Evolutionary conservation across 1,284 basidiomycete species (phyloP), one percentile per base, ranked within the genome.

Genomic region (Puccinia polysora): DNA sequence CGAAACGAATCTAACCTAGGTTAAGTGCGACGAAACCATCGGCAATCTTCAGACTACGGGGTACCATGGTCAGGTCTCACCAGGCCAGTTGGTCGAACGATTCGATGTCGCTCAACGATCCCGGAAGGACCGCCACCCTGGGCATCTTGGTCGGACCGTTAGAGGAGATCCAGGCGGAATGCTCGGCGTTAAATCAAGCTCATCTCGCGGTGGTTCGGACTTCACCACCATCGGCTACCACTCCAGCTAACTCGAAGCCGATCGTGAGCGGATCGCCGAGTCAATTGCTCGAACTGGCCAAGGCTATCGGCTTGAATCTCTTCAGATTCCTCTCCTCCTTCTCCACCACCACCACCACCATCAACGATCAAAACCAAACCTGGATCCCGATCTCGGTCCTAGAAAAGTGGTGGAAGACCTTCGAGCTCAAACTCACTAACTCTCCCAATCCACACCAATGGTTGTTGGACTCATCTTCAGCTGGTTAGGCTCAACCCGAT

Each of bases 21-120:
- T 83, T 96, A 43, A 91, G 91, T 1, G 93, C 93, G 79, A 87
- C 89, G 23, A 94, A 94, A 78, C 91, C 91, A 0, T 93, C 90
- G 1, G 88, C 91, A 0, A 92, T 96, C 77, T 95, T 93, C 82
- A 88, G 90, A 18, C 84, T 95, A 18, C 85, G 88, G 8, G 87
- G 84, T 62, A 86, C 84, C 56, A 88, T 86, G 47, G 63, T 74
- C 30, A 68, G 75, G 15, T 74, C 76, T 14, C n/a, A 73, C 25
- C 47, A 47, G 36, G 58, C 43, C 40, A n/a, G n/a, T n/a, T 50
- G 53, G 53, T 8, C 62, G 25, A 45, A 25, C 23, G 7, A 34
- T 10, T 10, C 28, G 53, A 30, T 56, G 25, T 34, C 14, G n/a
- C n/a, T n/a, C n/a, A 15, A 40, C 5, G 34, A 60, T 28, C n/a